Percentiles rank a stretch among this genome's conserved stretches.
These are phyloP conservation scores for Hydnomerulius pinastri DNA, from an alignment of 768 basidiomycete species.

Conservation along the genomic window DNA sequence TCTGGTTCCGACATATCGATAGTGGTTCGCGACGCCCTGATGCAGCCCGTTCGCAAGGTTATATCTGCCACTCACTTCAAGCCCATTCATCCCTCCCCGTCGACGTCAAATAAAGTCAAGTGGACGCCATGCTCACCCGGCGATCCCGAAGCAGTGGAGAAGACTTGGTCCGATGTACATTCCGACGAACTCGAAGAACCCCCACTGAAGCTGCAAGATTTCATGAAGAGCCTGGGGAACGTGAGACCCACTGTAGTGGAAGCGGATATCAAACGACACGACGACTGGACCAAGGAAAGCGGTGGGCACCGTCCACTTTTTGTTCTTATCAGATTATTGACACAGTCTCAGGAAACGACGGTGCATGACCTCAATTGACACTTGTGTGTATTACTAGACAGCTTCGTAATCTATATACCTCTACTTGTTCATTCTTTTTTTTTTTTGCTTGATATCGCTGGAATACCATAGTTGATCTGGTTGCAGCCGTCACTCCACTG, in stretches of 20 bases:
- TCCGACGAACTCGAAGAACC: conserved; percentile 93
- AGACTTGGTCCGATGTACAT: conserved; percentile 84
- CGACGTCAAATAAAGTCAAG: conserved; percentile 41
- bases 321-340: background rate
- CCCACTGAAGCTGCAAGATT: conserved; percentile 73
- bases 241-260: conserved; percentile 88
- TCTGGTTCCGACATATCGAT: conserved; percentile 96
- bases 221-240: conserved; percentile 74
- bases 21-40: conserved; percentile 92
- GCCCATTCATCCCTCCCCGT: conserved; percentile 37
- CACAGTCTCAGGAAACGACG: conserved; percentile 27
- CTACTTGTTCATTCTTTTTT: too few species aligned
- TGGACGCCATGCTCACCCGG: conserved; percentile 98
- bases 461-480: conserved; percentile 13
- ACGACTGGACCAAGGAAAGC: conserved; percentile 83
- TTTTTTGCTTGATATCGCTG: conserved; percentile 9
- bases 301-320: conserved; percentile 46
- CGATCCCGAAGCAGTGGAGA: conserved; percentile 81
- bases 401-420: conserved; percentile 24
- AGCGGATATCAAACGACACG: conserved; percentile 82
- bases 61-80: conserved; percentile 96
- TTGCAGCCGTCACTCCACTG: background rate
- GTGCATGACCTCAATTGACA: conserved; percentile 23
- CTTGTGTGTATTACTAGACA: conserved; percentile 1
- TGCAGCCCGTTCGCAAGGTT: conserved; percentile 98